Percentiles rank a stretch among this genome's conserved stretches.
Conservation (phyloP, 768 basidiomycete genomes). For the Kwoniella mangroviensis region DNA sequence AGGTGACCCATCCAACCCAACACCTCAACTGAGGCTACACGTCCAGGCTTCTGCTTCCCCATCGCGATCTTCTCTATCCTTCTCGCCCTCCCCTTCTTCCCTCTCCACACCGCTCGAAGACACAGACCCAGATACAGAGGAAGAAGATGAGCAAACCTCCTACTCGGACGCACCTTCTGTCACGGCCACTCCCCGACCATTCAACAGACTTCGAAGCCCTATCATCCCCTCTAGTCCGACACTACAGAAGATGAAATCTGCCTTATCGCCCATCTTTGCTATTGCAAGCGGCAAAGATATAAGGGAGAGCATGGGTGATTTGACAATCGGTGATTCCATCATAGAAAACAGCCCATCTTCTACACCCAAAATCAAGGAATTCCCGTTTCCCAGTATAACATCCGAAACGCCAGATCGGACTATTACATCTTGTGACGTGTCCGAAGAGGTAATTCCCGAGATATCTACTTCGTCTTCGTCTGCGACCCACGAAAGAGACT, state of each 20-base stretch:
- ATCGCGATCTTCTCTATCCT: not conserved
- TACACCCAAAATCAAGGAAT: constrained; percentile 8
- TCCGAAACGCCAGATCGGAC: too few relatives aligned
- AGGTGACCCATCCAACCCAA: constrained; percentile 47
- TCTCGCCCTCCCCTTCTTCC: constrained; percentile 7
- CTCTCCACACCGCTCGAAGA: constrained; percentile 5
- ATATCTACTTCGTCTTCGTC: constrained; percentile 10
- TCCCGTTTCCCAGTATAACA: not conserved
- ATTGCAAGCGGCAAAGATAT: constrained; percentile 42
- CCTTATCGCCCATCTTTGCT: constrained; percentile 54
- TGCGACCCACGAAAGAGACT: constrained; percentile 61
- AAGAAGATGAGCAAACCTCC: constrained; percentile 22
- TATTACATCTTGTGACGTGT: not conserved
- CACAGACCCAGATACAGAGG: constrained; percentile 6
- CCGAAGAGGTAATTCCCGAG: constrained; percentile 4
- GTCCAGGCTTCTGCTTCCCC: constrained; percentile 38
- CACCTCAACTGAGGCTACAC: constrained; percentile 58
- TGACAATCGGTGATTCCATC: constrained; percentile 33
- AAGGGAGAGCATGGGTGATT: constrained; percentile 34
- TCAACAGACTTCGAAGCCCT: constrained; percentile 16
- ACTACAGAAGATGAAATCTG: constrained; percentile 34
- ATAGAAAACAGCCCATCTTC: constrained; percentile 1
- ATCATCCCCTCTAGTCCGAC: constrained; percentile 46
- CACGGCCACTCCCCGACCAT: constrained; percentile 12
- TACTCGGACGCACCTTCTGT: constrained; percentile 6